Evolutionary conservation across 202 grass and related monocot species (phyloP), one percentile per base, ranked within the genome.

Genomic region (Schoenoplectus triqueter): DNA sequence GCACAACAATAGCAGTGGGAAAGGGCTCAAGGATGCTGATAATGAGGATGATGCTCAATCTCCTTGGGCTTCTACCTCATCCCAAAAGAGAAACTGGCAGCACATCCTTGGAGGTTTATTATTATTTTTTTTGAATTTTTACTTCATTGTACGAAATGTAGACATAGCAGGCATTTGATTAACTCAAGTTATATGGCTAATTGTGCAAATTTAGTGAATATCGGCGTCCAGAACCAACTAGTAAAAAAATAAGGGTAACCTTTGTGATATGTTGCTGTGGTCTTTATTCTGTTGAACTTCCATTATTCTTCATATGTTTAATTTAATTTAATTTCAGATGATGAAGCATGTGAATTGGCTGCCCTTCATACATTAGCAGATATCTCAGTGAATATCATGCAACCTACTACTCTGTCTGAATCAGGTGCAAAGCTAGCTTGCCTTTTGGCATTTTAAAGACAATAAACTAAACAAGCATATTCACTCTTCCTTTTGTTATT

Each of bases 301-400:
- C 7, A 44, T 44, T 60, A 14, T 79, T 60, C 7, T 59, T 45
- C 1, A 79, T 10, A 60, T 44, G 15, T 61, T 79, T 42, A 61
- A 41, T 60, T 31, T 31, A 31, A 31, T 31, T 61, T 44, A 79
- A 61, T 61, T 79, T 79, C 75, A 79, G 85, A 86, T 86, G 93
- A 95, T 83, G 91, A 95, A 90, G 90, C 73, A 66, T 76, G 83
- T 69, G 91, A 90, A 55, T 87, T 99, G 1, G 91, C 95, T 88
- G 96, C 96, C 51, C 85, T 99, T 69, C 89, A 94, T 86, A 99
- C 93, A 22, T 90, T 99, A 81, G 96, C 96, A 49, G 93, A 99
- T 91, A 71, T 98, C 44, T 94, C 96, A 74, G 90, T 95, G 64
- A 98, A 98, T 87, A 98, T 98, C 83, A 88, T 98, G 82, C 91